phyloP scores from a whole-genome alignment of 352 stramenopile genomes.

The Phytophthora boehmeriae region DNA sequence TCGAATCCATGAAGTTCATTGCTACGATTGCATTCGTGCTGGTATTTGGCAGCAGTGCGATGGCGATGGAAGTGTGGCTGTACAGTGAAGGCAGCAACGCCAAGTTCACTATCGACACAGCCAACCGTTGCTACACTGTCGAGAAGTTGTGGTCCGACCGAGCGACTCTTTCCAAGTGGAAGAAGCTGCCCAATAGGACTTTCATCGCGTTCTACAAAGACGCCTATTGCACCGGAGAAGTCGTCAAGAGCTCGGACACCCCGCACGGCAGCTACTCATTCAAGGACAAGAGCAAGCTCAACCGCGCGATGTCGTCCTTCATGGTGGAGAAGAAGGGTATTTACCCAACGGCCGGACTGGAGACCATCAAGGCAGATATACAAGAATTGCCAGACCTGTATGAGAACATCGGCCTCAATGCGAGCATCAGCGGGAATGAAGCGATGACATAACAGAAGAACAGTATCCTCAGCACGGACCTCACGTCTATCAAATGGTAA shows the following conservation, averaged over 20 bases:
- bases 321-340: conserved; percentile 18
- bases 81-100: conserved; percentile 24
- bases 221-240: conserved; percentile 2
- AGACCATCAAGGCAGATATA: conserved; percentile 12
- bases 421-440: not conserved
- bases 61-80: conserved; percentile 22
- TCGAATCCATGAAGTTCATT: conserved; percentile 7
- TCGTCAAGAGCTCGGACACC: conserved; percentile 6
- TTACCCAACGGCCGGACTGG: conserved; percentile 7
- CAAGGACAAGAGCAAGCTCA: conserved; percentile 18
- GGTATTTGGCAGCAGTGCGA: conserved; percentile 1
- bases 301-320: conserved; percentile 21
- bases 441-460: no score
- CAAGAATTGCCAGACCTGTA: conserved; percentile 3
- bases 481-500: no score
- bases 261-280: conserved; percentile 21
- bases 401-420: not conserved
- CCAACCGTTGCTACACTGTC: conserved; percentile 24
- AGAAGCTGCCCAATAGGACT: conserved; percentile 12
- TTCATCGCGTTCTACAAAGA: conserved; percentile 20
- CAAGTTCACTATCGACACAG: conserved; percentile 20
- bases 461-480: no score
- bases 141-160: conserved; percentile 26
- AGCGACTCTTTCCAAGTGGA: conserved; percentile 18
- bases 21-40: not conserved